Evolutionary conservation across 768 basidiomycete species (phyloP).

Genomic region (Rhizopogon roseolus): DNA sequence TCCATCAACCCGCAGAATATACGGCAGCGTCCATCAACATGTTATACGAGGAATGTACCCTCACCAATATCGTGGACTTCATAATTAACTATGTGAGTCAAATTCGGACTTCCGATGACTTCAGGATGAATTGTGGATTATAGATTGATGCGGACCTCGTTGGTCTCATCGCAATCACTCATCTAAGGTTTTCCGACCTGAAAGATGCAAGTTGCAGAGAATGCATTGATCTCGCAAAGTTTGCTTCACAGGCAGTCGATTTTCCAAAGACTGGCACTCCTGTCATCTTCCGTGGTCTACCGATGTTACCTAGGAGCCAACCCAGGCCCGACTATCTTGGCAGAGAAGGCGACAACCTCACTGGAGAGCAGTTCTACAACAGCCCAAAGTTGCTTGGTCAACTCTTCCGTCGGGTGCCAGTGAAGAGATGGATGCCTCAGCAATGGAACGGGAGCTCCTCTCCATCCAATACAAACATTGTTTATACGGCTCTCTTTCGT

Average conservation of each 20-base stretch:
- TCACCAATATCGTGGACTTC: constrained; percentile 65
- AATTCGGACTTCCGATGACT: background rate
- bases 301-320: constrained; percentile 30
- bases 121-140: background rate
- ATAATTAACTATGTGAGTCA: constrained; percentile 60
- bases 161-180: constrained; percentile 58
- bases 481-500: constrained; percentile 20
- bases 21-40: constrained; percentile 39
- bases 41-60: constrained; percentile 45
- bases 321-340: constrained; percentile 63
- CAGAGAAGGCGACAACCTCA: constrained; percentile 43
- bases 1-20: constrained; percentile 42
- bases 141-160: constrained; percentile 36
- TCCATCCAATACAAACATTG: constrained; percentile 21
- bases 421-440: constrained; percentile 25
- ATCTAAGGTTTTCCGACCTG: constrained; percentile 61
- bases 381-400: constrained; percentile 55
- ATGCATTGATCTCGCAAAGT: constrained; percentile 47
- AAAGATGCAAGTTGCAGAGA: constrained; percentile 40
- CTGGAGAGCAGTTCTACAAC: constrained; percentile 34
- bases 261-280: constrained; percentile 33
- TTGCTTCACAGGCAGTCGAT: constrained; percentile 57
- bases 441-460: constrained; percentile 11
- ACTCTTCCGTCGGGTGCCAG: constrained; percentile 50
- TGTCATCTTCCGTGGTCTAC: constrained; percentile 33